Percentiles rank a stretch among this genome's conserved stretches.
These are phyloP conservation scores for Alternaria infectoria DNA, from an alignment of 2,329 filamentous ascomycete species.

Conservation along the genomic window DNA sequence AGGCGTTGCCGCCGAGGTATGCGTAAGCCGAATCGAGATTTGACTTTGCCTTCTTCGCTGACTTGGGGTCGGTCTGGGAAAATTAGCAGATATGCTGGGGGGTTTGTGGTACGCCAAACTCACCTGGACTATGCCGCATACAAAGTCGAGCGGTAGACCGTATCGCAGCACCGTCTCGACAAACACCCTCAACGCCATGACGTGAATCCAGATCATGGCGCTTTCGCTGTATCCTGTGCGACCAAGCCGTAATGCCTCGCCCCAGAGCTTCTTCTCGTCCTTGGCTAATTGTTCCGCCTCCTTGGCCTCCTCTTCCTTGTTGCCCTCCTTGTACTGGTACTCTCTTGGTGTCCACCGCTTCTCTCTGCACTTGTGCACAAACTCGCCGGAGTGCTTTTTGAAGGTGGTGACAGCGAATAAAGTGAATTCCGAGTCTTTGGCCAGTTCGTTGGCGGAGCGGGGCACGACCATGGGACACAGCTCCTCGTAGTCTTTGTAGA, in stretches of 20 bases:
- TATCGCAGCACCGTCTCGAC: slow-evolving; percentile 98
- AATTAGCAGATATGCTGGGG: slow-evolving; percentile 2
- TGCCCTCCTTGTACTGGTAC: slow-evolving; percentile 90
- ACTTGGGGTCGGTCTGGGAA: slow-evolving; percentile 78
- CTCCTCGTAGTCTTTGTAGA: slow-evolving; percentile 87
- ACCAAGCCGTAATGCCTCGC: slow-evolving; percentile 84
- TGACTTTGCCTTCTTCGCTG: slow-evolving; percentile 71
- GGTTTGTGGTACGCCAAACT: background rate
- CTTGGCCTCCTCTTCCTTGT: slow-evolving; percentile 84
- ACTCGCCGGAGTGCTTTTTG: slow-evolving; percentile 87
- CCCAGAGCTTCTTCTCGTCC: slow-evolving; percentile 91
- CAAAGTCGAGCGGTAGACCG: slow-evolving; percentile 87
- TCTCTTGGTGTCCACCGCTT: slow-evolving; percentile 94
- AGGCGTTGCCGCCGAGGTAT: slow-evolving; percentile 92
- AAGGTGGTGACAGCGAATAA: slow-evolving; percentile 90
- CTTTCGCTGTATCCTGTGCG: slow-evolving; percentile 95
- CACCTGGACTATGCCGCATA: slow-evolving; percentile 84
- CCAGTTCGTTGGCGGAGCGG: slow-evolving; percentile 79
- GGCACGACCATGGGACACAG: slow-evolving; percentile 91
- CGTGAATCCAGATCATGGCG: slow-evolving; percentile 95
- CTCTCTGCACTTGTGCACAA: slow-evolving; percentile 89
- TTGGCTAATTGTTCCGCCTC: slow-evolving; percentile 82
- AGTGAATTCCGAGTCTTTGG: slow-evolving; percentile 86
- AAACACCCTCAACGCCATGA: slow-evolving; percentile 88
- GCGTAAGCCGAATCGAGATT: slow-evolving; percentile 82